Evolutionary conservation across 2,329 filamentous ascomycete genomes (phyloP), one percentile per base, ranked within the genome.

Genomic region (Elsinoe australis): DNA sequence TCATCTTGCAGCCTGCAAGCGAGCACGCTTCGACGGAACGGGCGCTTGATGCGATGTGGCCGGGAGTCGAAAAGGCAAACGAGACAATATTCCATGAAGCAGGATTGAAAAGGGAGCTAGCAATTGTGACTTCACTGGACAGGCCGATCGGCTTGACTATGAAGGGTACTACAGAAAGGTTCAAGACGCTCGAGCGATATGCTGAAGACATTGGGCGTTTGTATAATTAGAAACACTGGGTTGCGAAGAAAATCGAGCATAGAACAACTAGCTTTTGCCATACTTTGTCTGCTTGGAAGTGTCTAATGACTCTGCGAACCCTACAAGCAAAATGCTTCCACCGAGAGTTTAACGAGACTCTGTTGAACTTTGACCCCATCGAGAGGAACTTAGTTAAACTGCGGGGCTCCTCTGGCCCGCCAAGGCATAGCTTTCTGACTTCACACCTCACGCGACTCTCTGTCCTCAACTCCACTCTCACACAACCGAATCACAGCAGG

Each of bases 81-180:
- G 34, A 49, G 34, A 41, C 29, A 15, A n/a, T 54, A 8, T 41
- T 50, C 19, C 38, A 47, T 2, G 53, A 54, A 29, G 51, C 50
- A 4, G 18, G 46, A 21, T 28, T 54, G 19, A 46, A 9, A 4
- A 54, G 42, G 28, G 36, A 49, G 12, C 15, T 55, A 15, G 44
- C 47, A 12, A 31, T 56, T 17, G n/a, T 55, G 15, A 52, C 52
- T n/a, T 22, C 35, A 6, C 10, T 10, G 1, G 51, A 51, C 8
- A 49, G 21, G 35, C 52, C 47, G 9, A 52, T 53, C 15, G 33
- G 32, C 17, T 19, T 48, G 7, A 52, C 52, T 4, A 50, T 24
- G 5, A 55, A 55, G 19, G 49, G 47, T 2, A 54, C 52, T 5
- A 50, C 51, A 19, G 18, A 49, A 15, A 29, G 53, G 32, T 35